phyloP scores from a whole-genome alignment of 495 filamentous ascomycete genomes.

The Talaromyces liani region DNA sequence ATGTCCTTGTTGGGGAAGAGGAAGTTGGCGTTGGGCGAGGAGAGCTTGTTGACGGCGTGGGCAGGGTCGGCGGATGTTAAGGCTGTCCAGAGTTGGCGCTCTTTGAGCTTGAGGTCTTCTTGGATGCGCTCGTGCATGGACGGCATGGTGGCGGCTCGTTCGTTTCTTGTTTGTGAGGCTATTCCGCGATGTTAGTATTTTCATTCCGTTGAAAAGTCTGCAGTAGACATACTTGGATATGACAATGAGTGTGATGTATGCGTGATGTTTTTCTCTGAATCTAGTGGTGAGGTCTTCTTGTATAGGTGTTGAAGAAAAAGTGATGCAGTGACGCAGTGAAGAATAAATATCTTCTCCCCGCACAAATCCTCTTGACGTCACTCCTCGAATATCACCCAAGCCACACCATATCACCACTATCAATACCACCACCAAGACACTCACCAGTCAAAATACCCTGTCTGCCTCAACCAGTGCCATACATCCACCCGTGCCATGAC shows the following conservation, averaged over 20 bases:
- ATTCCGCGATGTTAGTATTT: not conserved
- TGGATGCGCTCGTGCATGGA: constrained; percentile 39
- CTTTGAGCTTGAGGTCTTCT: constrained; percentile 31
- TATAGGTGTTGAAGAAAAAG: not conserved
- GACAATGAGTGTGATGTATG: not conserved
- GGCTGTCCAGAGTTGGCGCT: constrained; percentile 36
- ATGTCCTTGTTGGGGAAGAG: constrained; percentile 33
- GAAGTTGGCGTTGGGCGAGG: constrained; percentile 26
- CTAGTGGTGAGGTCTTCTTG: not conserved
- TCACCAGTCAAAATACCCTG: not conserved
- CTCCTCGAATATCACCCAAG: not conserved
- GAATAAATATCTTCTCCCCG: not conserved
- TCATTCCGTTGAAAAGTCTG: too few relatives aligned
- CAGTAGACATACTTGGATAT: not conserved
- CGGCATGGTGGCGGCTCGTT: constrained; percentile 19
- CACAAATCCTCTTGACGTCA: not conserved
- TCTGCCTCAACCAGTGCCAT: not conserved
- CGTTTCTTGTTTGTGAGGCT: not conserved
- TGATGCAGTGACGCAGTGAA: not conserved
- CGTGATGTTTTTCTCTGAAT: not conserved
- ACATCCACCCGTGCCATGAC: not conserved
- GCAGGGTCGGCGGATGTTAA: constrained; percentile 36
- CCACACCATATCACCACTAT: not conserved
- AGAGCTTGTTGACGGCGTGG: constrained; percentile 31
- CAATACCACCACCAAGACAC: too few relatives aligned